Evolutionary conservation across 2,329 filamentous ascomycete genomes (phyloP).

Genomic region (Aureobasidium sp.): DNA sequence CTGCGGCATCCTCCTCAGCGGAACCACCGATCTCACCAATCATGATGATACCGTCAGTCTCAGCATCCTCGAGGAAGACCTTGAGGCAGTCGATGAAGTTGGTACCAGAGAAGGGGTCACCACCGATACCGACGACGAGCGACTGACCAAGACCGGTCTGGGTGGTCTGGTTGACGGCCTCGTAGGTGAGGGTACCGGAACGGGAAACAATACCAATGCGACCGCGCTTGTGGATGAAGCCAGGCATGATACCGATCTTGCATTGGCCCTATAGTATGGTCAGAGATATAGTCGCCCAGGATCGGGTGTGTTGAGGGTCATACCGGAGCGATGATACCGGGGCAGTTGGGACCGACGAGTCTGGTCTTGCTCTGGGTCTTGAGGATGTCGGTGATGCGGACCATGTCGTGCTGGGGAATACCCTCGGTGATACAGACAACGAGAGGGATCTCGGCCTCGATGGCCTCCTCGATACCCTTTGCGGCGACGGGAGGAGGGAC

Average conservation of each 20-base stretch:
- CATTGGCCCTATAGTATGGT: conserved; percentile 64
- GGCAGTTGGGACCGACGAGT: conserved; percentile 95
- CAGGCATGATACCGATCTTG: conserved; percentile 99
- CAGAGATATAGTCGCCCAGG: neutral
- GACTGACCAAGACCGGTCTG: conserved; percentile 95
- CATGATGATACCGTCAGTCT: conserved; percentile 99
- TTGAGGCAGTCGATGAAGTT: conserved; percentile 99
- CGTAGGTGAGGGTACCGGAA: conserved; percentile 96
- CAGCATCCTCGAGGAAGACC: conserved; percentile 90
- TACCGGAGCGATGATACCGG: conserved; percentile 82
- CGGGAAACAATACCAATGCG: conserved; percentile 98
- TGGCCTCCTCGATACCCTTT: conserved; percentile 91
- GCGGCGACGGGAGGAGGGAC: conserved; percentile 93
- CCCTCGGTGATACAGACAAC: conserved; percentile 98
- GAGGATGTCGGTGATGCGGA: conserved; percentile 94
- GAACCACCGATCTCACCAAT: conserved; percentile 98
- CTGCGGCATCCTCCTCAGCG: conserved; percentile 95
- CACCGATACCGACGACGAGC: conserved; percentile 94
- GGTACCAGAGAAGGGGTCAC: conserved; percentile 97
- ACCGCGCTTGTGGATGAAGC: conserved; percentile 99
- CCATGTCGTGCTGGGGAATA: conserved; percentile 98
- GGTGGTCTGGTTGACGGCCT: conserved; percentile 99
- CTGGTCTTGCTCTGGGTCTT: conserved; percentile 97
- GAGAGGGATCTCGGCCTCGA: conserved; percentile 84
- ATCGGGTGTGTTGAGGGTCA: neutral